A percentile compares a stretch with the other conserved stretches of the same genome.
Evolutionary conservation across 257 asterid species (phyloP).

Genomic region (Perilla frutescens): DNA sequence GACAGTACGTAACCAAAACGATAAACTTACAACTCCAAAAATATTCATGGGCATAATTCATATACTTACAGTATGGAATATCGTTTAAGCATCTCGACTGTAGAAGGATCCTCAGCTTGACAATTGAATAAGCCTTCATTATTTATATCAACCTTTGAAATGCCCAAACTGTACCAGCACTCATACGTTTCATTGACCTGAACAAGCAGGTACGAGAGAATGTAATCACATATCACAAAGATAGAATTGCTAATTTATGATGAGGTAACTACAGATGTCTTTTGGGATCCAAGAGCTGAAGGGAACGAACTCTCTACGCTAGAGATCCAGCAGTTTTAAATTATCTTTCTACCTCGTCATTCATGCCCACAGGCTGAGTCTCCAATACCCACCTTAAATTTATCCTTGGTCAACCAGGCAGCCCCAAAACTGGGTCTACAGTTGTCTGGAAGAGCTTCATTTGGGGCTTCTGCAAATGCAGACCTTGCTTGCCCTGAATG

Average conservation of each 20-base stretch:
- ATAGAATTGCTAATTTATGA: conserved; percentile 23
- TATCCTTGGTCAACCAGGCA: conserved; percentile 94
- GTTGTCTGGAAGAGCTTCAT: conserved; percentile 86
- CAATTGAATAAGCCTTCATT: conserved; percentile 78
- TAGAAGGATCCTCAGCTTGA: conserved; percentile 82
- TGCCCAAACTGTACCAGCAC: conserved; percentile 89
- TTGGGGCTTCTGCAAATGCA: conserved; percentile 94
- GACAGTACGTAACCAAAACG: not conserved
- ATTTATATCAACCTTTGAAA: conserved; percentile 75
- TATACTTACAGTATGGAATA: conserved; percentile 79
- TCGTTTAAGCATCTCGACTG: conserved; percentile 80
- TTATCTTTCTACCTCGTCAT: conserved; percentile 11
- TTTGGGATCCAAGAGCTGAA: conserved; percentile 5
- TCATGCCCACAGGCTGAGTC: conserved; percentile 25
- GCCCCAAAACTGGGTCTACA: conserved; percentile 91
- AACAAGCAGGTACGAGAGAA: conserved; percentile 39
- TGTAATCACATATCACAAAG: conserved; percentile 7
- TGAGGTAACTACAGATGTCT: conserved; percentile 24
- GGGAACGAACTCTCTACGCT: conserved; percentile 20
- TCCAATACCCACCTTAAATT: conserved; percentile 63
- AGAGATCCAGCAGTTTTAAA: conserved; percentile 19
- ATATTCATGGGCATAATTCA: conserved; percentile 27
- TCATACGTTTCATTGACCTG: conserved; percentile 91
- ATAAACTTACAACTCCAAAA: conserved; percentile 13
- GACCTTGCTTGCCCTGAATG: conserved; percentile 80